phyloP scores from a whole-genome alignment of 1,284 basidiomycete genomes.

The Cryptococcus amylolentus region DNA sequence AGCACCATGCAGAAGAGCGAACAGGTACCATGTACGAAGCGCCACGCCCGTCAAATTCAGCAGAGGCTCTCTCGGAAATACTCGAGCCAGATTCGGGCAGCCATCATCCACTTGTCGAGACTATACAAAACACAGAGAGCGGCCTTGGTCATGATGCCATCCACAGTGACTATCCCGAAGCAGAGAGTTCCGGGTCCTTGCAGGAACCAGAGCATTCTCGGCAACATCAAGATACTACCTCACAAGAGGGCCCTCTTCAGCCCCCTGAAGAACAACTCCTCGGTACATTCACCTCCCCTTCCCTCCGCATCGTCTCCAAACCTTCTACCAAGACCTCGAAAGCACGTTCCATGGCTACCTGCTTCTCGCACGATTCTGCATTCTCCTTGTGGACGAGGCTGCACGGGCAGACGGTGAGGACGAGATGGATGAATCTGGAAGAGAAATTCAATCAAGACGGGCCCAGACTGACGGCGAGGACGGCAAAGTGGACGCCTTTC shows the following conservation, averaged over 20 bases:
- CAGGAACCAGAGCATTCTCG: neutral
- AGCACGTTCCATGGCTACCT: slow-evolving; percentile 86
- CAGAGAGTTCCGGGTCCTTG: neutral
- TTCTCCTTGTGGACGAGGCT: slow-evolving; percentile 94
- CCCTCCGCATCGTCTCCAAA: slow-evolving; percentile 92
- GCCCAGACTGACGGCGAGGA: slow-evolving; percentile 41
- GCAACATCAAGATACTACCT: neutral
- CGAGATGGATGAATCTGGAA: slow-evolving; percentile 86
- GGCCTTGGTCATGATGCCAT: neutral
- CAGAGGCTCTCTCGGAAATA: slow-evolving; percentile 8
- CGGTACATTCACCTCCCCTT: slow-evolving; percentile 79
- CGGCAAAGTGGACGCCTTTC: slow-evolving; percentile 45
- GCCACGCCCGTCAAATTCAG: neutral
- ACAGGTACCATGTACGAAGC: neutral
- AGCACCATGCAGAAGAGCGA: neutral
- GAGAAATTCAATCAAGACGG: slow-evolving; percentile 48
- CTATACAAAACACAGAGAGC: slow-evolving; percentile 3
- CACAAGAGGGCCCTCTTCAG: neutral
- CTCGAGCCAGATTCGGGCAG: slow-evolving; percentile 8
- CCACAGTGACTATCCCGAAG: slow-evolving; percentile 1
- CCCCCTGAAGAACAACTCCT: neutral
- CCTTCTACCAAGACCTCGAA: slow-evolving; percentile 96
- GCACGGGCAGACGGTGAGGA: slow-evolving; percentile 93
- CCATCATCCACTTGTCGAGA: slow-evolving; percentile 13
- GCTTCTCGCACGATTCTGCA: slow-evolving; percentile 82